These are phyloP conservation scores for Coelastrella sp. DNA, from an alignment of 139 green algal genomes.

Conservation along the genomic window DNA sequence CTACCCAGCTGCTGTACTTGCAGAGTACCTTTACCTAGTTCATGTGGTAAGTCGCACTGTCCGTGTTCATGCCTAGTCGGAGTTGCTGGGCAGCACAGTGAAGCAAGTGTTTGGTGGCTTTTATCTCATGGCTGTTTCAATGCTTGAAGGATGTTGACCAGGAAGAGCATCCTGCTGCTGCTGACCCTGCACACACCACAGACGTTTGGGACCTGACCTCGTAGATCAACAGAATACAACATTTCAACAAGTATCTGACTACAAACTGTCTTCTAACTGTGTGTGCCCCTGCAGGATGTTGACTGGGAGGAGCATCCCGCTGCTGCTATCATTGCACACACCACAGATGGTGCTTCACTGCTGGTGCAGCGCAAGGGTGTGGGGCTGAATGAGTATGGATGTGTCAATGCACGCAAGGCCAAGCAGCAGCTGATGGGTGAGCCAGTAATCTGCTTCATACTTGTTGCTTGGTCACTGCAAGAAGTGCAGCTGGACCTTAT, in stretches of 20 bases:
- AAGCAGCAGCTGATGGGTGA: constrained; percentile 4
- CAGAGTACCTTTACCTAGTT: no score
- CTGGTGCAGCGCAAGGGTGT: constrained; percentile 7
- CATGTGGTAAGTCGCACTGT: no score
- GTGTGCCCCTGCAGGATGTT: neutral
- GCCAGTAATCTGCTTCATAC: neutral
- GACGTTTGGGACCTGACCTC: no score
- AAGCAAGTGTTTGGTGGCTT: no score
- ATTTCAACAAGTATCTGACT: neutral
- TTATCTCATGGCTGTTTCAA: no score
- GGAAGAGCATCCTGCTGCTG: no score
- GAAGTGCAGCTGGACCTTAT: neutral
- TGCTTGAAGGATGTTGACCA: no score
- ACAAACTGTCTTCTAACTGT: neutral
- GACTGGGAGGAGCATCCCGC: constrained; percentile 24
- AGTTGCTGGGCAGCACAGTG: no score
- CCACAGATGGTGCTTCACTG: neutral
- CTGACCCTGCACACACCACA: no score
- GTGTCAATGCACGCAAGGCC: constrained; percentile 8
- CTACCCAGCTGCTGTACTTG: no score
- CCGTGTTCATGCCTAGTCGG: no score
- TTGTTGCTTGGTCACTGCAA: neutral
- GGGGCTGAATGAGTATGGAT: constrained; percentile 17
- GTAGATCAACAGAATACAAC: neutral
- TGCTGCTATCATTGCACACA: constrained; percentile 18